Conservation (phyloP, 208 protist species). For the Leishmania mexicana region DNA sequence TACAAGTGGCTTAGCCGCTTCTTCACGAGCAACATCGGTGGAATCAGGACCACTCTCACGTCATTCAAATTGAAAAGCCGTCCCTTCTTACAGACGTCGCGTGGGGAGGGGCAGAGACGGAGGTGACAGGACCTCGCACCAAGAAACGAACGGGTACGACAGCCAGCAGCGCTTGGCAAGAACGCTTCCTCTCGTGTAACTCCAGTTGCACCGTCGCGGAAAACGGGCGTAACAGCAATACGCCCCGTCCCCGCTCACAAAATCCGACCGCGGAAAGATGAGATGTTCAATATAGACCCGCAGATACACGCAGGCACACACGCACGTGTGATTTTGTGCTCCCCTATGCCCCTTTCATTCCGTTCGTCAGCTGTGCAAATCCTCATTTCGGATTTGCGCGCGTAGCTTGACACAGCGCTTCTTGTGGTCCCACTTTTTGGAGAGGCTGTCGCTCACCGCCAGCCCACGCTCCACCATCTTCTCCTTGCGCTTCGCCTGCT, state of each 20-base stretch:
- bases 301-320: background rate
- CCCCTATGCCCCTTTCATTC: no score
- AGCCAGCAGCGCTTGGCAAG: no score
- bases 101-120: background rate
- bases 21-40: background rate
- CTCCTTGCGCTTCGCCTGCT: slow-evolving; percentile 71
- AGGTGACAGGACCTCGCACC: background rate
- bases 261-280: no score
- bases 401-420: slow-evolving; percentile 85
- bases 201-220: no score
- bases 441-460: slow-evolving; percentile 54
- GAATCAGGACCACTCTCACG: background rate
- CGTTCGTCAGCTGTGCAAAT: slow-evolving; percentile 58
- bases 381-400: slow-evolving; percentile 81
- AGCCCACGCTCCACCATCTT: slow-evolving; percentile 58
- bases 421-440: slow-evolving; percentile 76
- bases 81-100: background rate
- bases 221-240: background rate
- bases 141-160: background rate
- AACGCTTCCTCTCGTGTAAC: no score
- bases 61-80: background rate
- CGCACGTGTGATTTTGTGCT: background rate
- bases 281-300: background rate
- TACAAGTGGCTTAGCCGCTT: background rate
- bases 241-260: background rate